Base-by-base conservation (phyloP, 257 asterid species). In the Cruciata laevipes region DNA sequence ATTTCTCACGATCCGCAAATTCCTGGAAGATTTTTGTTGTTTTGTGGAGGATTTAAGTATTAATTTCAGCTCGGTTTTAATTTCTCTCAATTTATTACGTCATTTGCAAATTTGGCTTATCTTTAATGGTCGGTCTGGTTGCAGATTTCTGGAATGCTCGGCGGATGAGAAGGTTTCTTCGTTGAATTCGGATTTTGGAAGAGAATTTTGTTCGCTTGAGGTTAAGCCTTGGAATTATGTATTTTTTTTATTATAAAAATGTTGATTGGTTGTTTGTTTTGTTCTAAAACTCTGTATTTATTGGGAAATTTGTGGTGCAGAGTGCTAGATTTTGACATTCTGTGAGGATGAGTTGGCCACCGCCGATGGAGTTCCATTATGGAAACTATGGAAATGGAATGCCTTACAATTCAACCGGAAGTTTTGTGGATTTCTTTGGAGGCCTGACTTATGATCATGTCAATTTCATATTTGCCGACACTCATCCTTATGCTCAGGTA, bases 371-470 rank as follows among this genome's bases (percentile, higher is more conserved):
- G 66, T 76, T 77, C 80, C 85, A 82, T 58, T 85, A 87, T 72
- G 76, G 83, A 66, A 83, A 79, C 77, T 79, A 83, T 63, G 86
- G 85, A 66, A 78, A 78, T 67, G 87, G 86, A 66, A 70, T 73
- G 90, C 96, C 98, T 23, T 91, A 91, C 68, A 89, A 83, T 71
- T 91, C 96, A 42, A 80, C 84, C 60, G 98, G 95, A 66, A 87
- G 95, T 77, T 89, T 89, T 72, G 89, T 91, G 72, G 98, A 89
- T 83, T 91, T 91, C 73, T 91, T 91, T 67, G 98, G 96, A 67
- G 96, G 95, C 66, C 82, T 87, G 69, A 86, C 95, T 24, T 91
- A 87, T 78, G 96, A 91, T 78, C 95, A 91, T 71, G 86, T 87
- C 30, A 87, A 87, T 79, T 91, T 83, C 81, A 89, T 91, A 69